Conservation (phyloP, 257 asterid genomes). For the Cinchona pubescens region DNA sequence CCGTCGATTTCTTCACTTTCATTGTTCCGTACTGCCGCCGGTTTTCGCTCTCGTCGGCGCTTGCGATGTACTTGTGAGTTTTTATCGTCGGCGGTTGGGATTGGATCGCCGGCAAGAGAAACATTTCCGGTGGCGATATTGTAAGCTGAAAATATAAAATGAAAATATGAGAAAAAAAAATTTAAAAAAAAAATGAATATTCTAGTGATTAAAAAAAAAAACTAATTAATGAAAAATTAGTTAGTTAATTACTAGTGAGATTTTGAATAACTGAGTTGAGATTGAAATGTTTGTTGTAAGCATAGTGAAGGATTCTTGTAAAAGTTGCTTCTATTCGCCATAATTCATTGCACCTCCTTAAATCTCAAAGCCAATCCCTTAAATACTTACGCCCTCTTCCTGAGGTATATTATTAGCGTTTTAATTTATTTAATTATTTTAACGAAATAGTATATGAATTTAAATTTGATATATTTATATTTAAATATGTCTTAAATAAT, state of each 20-base stretch:
- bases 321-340: conserved; percentile 65
- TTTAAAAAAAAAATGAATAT: background rate
- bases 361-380: too few species aligned
- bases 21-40: conserved; percentile 24
- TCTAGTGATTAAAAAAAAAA: background rate
- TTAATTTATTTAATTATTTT: too few species aligned
- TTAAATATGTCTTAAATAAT: too few species aligned
- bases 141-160: conserved; percentile 49
- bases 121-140: conserved; percentile 56
- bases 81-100: conserved; percentile 19
- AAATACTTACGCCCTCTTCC: too few species aligned
- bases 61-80: conserved; percentile 28
- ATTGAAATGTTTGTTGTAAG: conserved; percentile 68
- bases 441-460: too few species aligned
- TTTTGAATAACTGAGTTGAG: conserved; percentile 76
- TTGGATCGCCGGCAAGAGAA: conserved; percentile 25
- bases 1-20: conserved; percentile 39
- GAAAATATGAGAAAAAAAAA: background rate
- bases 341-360: conserved; percentile 4
- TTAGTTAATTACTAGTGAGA: conserved; percentile 44
- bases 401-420: too few species aligned
- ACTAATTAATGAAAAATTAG: background rate
- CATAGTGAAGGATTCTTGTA: conserved; percentile 70
- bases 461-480: too few species aligned
- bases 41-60: conserved; percentile 43